Base-by-base conservation (phyloP, 192 early-diverging fungal species). In the Pilobolus umbonatus region DNA sequence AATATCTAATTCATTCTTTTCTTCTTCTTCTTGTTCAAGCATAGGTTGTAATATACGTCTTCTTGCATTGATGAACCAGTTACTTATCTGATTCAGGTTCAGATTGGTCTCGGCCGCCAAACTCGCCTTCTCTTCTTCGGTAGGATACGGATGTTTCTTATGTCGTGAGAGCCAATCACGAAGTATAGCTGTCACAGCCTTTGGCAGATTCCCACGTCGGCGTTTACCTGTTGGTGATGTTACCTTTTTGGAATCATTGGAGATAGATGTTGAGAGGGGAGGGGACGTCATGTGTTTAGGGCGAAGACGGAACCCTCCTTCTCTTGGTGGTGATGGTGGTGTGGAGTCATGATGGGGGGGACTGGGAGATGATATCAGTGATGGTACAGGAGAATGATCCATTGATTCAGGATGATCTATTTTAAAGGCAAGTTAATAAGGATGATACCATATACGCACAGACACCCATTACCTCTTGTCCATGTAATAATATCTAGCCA, bases 1-100 rank as follows among this genome's bases (percentile, higher is more conserved):
- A 34, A 62, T 57, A 50, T 64, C 54, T 26, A 64, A 39, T 57
- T 64, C 45, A 21, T 25, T 35, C 25, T 56, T 45, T 35, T 48
- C 28, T 43, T 64, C 62, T n/a, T 56, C 62, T 40, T 64, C 62
- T 49, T 57, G 54, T 15, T 75, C 73, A 26, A 80, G 64, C 73
- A 81, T 81, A 12, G 75, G 75, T 52, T 79, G 77, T 39, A 79
- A 62, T 31, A 77, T 81, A 31, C 80, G 48, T 54, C 80, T 46
- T 22, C 80, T 66, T 24, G 81, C 81, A 66, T 83, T 83, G 49
- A 83, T 83, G 59, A 83, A 83, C 81, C 81, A 83, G 49, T 83
- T 80, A 65, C 73, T 80, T 46, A 83, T 75, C 63, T 83, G 81
- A 59, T 75, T 77, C 35, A 83, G 60, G 17, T 72, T 78, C 12